Evolutionary conservation across 768 basidiomycete species (phyloP), one percentile per base, ranked within the genome.

Genomic region (Boletus huronensis): DNA sequence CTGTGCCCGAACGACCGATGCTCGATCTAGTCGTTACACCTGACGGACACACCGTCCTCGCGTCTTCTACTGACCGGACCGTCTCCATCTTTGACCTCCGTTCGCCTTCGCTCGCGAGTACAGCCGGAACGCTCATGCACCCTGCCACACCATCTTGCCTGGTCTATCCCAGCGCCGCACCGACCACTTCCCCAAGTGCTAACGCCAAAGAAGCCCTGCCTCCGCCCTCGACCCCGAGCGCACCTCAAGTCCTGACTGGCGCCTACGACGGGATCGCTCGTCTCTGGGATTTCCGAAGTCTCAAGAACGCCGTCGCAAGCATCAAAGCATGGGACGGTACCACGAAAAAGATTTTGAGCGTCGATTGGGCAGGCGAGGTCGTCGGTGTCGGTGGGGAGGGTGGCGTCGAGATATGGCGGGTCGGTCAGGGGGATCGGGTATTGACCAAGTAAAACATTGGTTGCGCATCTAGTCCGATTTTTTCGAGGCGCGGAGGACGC

Each of bases 251-350:
- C 10, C 72, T 85, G 19, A 88, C 81, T 0, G 91, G 88, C 5
- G 80, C 84, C 0, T 90, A 93, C 64, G 90, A 93, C 53, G 89
- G 91, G 11, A 72, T 84, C 2, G 87, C 85, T 0, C 76, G 89
- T 5, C 65, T 93, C 3, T 93, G 89, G 88, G 90, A 93, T 65
- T 64, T 90, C 25, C 77, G 89, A 5, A 91, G 86, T 60, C 75
- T 78, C 16, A 83, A 84, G 60, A 74, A 77, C 14, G 81, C 87
- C 1, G 75, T 92, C 42, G 77, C 85, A 21, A 82, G 75, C 54
- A 85, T 91, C 64, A 79, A 78, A 44, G 78, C 76, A 2, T 84
- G 81, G 80, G 79, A 82, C 7, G 78, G 78, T 3, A 62, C 13
- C 13, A 4, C 64, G 6, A 74, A 77, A 64, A 88, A 88, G 62